Conservation (phyloP, 371 early-diverging fungal species). For the Circinella minor region DNA sequence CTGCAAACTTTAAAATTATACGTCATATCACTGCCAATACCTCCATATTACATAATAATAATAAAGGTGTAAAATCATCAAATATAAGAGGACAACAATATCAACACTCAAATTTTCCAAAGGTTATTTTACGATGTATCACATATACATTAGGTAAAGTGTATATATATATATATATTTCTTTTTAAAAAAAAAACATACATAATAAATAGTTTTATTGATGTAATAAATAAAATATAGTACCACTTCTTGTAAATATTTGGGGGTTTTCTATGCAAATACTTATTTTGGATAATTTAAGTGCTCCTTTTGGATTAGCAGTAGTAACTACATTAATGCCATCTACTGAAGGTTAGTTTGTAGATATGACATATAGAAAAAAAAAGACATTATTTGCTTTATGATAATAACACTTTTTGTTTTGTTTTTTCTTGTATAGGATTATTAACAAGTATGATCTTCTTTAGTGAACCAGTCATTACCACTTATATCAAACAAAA, state of each 20-base stretch:
- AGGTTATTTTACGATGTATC: constrained; percentile 30
- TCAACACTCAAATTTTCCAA: neutral
- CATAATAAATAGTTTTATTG: neutral
- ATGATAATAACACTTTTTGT: neutral
- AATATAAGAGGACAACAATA: neutral
- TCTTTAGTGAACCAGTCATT: constrained; percentile 39
- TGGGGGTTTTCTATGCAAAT: constrained; percentile 32
- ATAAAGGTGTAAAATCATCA: neutral
- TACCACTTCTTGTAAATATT: constrained; percentile 28
- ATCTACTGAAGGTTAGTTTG: constrained; percentile 16
- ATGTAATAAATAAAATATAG: constrained; percentile 6
- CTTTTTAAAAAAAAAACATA: no score
- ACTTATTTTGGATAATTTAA: neutral
- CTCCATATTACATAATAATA: neutral
- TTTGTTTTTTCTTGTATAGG: constrained; percentile 14
- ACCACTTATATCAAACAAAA: neutral
- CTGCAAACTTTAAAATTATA: neutral
- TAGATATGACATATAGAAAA: neutral
- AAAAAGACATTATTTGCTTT: neutral
- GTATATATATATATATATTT: neutral
- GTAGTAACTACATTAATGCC: constrained; percentile 7
- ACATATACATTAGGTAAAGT: constrained; percentile 34
- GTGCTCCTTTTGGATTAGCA: constrained; percentile 11
- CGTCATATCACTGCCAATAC: neutral
- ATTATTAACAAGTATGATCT: constrained; percentile 28